Evolutionary conservation across 1,284 basidiomycete genomes (phyloP).

Genomic region (Ustilago lituana): DNA sequence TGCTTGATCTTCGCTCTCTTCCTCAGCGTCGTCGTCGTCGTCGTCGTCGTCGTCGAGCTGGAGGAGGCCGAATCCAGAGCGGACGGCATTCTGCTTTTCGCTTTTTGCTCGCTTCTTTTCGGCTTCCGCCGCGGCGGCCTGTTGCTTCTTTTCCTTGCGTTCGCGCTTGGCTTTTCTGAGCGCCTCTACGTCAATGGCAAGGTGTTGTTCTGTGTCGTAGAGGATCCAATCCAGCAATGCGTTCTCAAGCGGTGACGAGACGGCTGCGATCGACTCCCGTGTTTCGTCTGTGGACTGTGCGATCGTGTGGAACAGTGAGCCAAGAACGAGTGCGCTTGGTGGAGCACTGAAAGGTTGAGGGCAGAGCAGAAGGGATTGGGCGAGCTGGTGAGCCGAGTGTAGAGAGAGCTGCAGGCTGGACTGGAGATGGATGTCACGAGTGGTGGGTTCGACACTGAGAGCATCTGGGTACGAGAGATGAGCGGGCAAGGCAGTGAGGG

Average conservation of each 20-base stretch:
- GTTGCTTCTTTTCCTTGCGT: slow-evolving; percentile 37
- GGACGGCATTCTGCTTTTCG: slow-evolving; percentile 24
- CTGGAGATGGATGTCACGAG: slow-evolving; percentile 37
- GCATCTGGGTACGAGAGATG: slow-evolving; percentile 18
- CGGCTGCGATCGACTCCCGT: slow-evolving; percentile 14
- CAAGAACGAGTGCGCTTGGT: slow-evolving; percentile 37
- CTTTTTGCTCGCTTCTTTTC: slow-evolving; percentile 17
- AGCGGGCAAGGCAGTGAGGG: slow-evolving; percentile 15
- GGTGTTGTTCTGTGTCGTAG: slow-evolving; percentile 28
- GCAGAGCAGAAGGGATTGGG: slow-evolving; percentile 39
- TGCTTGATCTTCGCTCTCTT: slow-evolving; percentile 23
- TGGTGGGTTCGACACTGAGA: slow-evolving; percentile 32
- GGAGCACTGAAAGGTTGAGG: slow-evolving; percentile 29
- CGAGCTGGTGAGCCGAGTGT: slow-evolving; percentile 31
- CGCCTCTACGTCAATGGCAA: slow-evolving; percentile 49
- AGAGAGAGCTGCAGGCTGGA: slow-evolving; percentile 44
- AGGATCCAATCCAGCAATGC: slow-evolving; percentile 43
- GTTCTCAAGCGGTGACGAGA: slow-evolving; percentile 15
- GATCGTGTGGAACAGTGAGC: slow-evolving; percentile 35
- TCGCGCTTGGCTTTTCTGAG: slow-evolving; percentile 44
- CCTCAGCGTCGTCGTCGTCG: slow-evolving; percentile 21
- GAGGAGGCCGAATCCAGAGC: slow-evolving; percentile 29
- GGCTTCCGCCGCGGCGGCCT: slow-evolving; percentile 15
- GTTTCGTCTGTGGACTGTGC: slow-evolving; percentile 28
- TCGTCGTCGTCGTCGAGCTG: slow-evolving; percentile 24